phyloP scores from a whole-genome alignment of 108 stramenopile species.

The Stephanodiscus minutulus region DNA sequence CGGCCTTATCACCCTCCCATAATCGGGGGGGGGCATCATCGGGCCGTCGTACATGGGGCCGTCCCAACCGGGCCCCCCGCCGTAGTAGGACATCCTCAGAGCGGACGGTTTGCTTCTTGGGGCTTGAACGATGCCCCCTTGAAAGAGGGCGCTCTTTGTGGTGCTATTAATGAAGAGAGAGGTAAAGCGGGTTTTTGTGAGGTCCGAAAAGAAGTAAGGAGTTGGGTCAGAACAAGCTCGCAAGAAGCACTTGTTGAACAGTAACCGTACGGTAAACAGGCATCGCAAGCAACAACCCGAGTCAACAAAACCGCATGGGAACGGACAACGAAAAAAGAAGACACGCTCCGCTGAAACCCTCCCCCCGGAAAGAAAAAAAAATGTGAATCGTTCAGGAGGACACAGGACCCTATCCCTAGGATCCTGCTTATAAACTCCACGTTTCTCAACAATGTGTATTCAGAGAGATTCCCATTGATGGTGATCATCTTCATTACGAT shows the following conservation, averaged over 20 bases:
- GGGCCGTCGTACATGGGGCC: slow-evolving; percentile 21
- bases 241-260: no score
- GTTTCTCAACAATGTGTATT: slow-evolving; percentile 15
- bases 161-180: no score
- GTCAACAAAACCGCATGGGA: no score
- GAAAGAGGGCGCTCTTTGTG: slow-evolving; percentile 5
- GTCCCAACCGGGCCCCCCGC: neutral
- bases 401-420: slow-evolving; percentile 30
- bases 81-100: slow-evolving; percentile 24
- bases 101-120: slow-evolving; percentile 3
- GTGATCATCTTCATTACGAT: slow-evolving; percentile 42
- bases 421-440: slow-evolving; percentile 15
- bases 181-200: neutral
- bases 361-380: no score
- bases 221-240: no score
- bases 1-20: slow-evolving; percentile 14
- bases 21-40: slow-evolving; percentile 16
- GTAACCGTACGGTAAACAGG: no score
- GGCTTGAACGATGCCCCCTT: neutral
- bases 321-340: no score
- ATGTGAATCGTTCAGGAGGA: slow-evolving; percentile 40
- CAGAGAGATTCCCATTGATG: slow-evolving; percentile 49
- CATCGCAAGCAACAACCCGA: no score
- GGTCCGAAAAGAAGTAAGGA: neutral
- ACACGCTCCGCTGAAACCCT: no score